These are phyloP conservation scores for Thraustochytrium sp. DNA, from an alignment of 352 stramenopile genomes.

Conservation along the genomic window DNA sequence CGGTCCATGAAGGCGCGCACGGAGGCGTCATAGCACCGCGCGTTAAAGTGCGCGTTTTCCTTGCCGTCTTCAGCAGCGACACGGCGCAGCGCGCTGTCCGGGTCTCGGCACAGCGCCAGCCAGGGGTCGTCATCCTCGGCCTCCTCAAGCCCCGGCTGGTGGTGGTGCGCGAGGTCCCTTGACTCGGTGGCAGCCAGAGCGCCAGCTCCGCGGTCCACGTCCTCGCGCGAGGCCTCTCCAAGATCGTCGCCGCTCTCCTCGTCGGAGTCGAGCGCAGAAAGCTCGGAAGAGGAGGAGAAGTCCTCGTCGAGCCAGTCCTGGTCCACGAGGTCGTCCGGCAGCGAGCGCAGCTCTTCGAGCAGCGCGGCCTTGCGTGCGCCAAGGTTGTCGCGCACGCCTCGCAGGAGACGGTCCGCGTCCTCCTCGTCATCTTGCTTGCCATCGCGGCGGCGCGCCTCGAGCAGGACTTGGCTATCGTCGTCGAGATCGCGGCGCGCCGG, in stretches of 20 bases:
- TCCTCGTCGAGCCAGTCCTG: slow-evolving; percentile 8
- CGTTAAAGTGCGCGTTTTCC: slow-evolving; percentile 21
- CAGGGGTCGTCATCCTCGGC: neutral
- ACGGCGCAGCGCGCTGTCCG: too few species aligned
- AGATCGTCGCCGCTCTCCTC: too few species aligned
- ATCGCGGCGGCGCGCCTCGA: neutral
- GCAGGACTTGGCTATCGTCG: neutral
- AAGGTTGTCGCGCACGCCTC: neutral
- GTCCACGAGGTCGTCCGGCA: neutral
- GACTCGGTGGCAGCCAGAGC: too few species aligned
- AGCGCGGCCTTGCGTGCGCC: neutral
- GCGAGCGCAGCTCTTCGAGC: neutral
- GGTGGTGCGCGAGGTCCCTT: too few species aligned
- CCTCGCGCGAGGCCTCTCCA: too few species aligned
- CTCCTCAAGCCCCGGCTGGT: too few species aligned
- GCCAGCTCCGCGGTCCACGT: too few species aligned
- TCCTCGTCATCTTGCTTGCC: neutral
- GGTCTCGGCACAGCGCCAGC: too few species aligned
- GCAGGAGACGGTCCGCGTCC: neutral
- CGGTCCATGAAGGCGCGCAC: neutral
- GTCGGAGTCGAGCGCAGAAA: neutral
- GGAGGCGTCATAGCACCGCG: neutral
- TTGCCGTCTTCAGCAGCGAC: too few species aligned
- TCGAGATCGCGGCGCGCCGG: neutral
- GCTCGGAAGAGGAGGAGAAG: neutral